These are phyloP conservation scores for Aspergillus ibericus DNA, from an alignment of 2,329 filamentous ascomycete species.

Conservation along the genomic window DNA sequence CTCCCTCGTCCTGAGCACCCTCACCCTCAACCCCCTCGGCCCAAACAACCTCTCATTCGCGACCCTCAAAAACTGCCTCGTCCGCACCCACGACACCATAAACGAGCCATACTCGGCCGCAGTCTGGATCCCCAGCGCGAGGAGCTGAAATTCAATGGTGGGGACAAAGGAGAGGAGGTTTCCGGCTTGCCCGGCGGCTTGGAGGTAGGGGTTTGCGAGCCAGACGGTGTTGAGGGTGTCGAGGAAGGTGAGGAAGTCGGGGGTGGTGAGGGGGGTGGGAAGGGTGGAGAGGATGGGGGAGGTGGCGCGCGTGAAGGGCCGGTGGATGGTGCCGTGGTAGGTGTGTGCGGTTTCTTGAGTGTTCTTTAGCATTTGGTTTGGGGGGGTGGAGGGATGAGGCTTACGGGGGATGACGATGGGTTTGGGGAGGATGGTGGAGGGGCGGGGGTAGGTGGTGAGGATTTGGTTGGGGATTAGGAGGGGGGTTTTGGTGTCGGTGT, in stretches of 20 bases:
- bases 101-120: slow-evolving; percentile 15
- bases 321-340: slow-evolving; percentile 15
- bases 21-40: slow-evolving; percentile 32
- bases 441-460: background rate
- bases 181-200: slow-evolving; percentile 25
- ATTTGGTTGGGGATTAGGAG: slow-evolving; percentile 10
- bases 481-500: background rate
- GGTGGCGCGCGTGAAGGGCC: slow-evolving; percentile 17
- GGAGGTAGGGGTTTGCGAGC: slow-evolving; percentile 51
- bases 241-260: slow-evolving; percentile 34
- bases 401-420: slow-evolving; percentile 16
- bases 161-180: slow-evolving; percentile 30
- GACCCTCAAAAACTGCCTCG: slow-evolving; percentile 27
- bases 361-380: background rate
- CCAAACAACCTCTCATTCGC: slow-evolving; percentile 35
- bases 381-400: background rate
- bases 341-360: slow-evolving; percentile 14
- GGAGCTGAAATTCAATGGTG: slow-evolving; percentile 23
- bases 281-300: slow-evolving; percentile 9
- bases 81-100: slow-evolving; percentile 25
- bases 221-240: slow-evolving; percentile 52
- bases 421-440: slow-evolving; percentile 7
- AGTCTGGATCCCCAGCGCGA: slow-evolving; percentile 17
- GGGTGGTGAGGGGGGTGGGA: background rate
- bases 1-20: slow-evolving; percentile 25